phyloP scores from a whole-genome alignment of 495 filamentous ascomycete genomes.

The Penicillium samsonianum region DNA sequence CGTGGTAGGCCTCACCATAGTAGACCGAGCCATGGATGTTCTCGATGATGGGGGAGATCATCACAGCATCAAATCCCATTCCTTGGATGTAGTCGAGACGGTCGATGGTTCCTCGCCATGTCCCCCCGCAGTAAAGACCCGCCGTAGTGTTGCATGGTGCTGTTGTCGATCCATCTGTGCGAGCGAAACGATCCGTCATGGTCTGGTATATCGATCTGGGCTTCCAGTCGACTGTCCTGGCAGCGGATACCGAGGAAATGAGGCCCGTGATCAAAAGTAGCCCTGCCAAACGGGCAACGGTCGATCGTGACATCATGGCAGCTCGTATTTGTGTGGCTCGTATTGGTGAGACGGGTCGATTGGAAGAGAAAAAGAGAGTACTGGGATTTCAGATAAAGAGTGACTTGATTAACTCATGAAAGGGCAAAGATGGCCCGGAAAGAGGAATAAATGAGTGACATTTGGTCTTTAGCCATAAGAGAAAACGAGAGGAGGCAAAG shows the following conservation, averaged over 20 bases:
- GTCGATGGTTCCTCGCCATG: constrained; percentile 69
- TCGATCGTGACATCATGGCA: constrained; percentile 14
- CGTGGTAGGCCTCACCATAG: constrained; percentile 67
- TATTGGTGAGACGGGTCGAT: neutral
- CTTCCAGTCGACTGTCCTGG: constrained; percentile 50
- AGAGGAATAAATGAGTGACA: constrained; percentile 10
- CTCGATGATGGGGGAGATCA: constrained; percentile 76
- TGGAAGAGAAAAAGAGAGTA: neutral
- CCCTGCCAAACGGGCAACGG: neutral
- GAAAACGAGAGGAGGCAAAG: neutral
- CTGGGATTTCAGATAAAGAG: neutral
- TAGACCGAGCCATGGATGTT: constrained; percentile 51
- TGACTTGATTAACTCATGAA: neutral
- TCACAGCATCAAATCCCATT: constrained; percentile 81
- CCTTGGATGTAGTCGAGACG: constrained; percentile 60
- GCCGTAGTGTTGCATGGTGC: constrained; percentile 44
- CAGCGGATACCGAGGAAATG: constrained; percentile 20
- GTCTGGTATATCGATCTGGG: constrained; percentile 71
- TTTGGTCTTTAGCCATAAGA: neutral
- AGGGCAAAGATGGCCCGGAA: neutral
- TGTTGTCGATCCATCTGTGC: constrained; percentile 61
- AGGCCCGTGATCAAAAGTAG: constrained; percentile 8
- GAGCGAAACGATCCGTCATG: constrained; percentile 74
- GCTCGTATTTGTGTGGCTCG: constrained; percentile 6
- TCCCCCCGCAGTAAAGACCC: constrained; percentile 72